These are phyloP conservation scores for Hypoxylon subgilvum DNA, from an alignment of 495 filamentous ascomycete species.

Conservation along the genomic window DNA sequence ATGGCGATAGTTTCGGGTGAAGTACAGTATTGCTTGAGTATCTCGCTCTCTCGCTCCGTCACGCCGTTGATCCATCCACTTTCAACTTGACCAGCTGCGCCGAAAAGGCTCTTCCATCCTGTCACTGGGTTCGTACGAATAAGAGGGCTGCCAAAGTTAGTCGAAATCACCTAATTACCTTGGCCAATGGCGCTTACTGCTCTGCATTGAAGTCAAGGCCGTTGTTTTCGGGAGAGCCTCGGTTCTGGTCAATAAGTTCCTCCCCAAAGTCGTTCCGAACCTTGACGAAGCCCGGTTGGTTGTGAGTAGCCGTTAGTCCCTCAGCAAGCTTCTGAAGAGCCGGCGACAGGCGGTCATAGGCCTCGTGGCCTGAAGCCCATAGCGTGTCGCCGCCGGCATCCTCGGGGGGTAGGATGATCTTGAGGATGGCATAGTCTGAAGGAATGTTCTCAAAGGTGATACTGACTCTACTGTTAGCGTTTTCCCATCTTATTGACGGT, in stretches of 20 bases:
- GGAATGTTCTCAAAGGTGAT: constrained; percentile 68
- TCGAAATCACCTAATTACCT: constrained; percentile 12
- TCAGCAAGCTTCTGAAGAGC: constrained; percentile 70
- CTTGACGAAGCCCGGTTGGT: constrained; percentile 62
- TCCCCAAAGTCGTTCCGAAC: constrained; percentile 61
- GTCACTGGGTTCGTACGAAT: constrained; percentile 77
- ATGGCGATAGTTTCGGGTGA: background rate
- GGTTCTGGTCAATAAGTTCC: constrained; percentile 59
- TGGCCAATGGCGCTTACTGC: constrained; percentile 48
- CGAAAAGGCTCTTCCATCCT: constrained; percentile 74
- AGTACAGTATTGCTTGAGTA: constrained; percentile 64
- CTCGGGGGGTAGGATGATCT: constrained; percentile 62
- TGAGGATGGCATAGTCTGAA: constrained; percentile 66
- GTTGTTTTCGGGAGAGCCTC: constrained; percentile 69
- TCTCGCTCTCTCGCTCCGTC: constrained; percentile 63
- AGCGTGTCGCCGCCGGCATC: constrained; percentile 70
- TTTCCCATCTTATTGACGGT: background rate
- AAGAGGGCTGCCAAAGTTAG: constrained; percentile 62
- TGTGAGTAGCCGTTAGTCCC: constrained; percentile 66
- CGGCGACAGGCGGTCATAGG: constrained; percentile 70
- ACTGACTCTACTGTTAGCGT: constrained; percentile 41
- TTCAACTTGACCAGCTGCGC: constrained; percentile 60
- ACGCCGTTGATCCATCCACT: constrained; percentile 68
- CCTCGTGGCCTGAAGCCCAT: constrained; percentile 73
- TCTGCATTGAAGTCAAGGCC: constrained; percentile 64